Evolutionary conservation across 441 rosid species (phyloP).

Genomic region (Euphorbia celastroides): DNA sequence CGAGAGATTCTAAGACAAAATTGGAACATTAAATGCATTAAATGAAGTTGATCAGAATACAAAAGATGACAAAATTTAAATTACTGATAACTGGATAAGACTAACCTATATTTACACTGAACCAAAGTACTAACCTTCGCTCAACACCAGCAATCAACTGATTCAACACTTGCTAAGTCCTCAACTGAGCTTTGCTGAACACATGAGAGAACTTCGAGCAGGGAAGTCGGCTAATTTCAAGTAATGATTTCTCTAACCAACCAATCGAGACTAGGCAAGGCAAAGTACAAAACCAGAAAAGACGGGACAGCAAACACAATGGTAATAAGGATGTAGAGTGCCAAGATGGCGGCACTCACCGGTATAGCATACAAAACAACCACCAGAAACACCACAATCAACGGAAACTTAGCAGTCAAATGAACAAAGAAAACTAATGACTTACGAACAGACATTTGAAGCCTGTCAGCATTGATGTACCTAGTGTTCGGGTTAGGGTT

Average conservation of each 20-base stretch:
- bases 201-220: neutral
- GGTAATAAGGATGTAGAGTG: constrained; percentile 61
- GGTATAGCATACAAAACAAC: constrained; percentile 76
- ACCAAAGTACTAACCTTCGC: neutral
- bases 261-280: constrained; percentile 80
- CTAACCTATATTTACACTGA: constrained; percentile 4
- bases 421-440: constrained; percentile 61
- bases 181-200: constrained; percentile 6
- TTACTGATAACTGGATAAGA: neutral
- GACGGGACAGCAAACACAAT: constrained; percentile 73
- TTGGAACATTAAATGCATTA: neutral
- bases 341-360: constrained; percentile 69
- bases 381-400: constrained; percentile 61
- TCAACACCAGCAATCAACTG: constrained; percentile 4
- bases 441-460: constrained; percentile 50
- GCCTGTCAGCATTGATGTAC: constrained; percentile 39
- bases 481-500: constrained; percentile 16
- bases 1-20: neutral
- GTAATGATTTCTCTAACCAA: constrained; percentile 74
- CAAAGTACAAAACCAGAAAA: constrained; percentile 62
- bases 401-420: constrained; percentile 66
- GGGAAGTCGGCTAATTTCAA: constrained; percentile 32
- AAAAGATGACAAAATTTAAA: neutral
- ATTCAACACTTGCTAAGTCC: neutral
- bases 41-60: neutral